Conservation (phyloP, 2,329 filamentous ascomycete genomes). For the Trichoderma hamatum region DNA sequence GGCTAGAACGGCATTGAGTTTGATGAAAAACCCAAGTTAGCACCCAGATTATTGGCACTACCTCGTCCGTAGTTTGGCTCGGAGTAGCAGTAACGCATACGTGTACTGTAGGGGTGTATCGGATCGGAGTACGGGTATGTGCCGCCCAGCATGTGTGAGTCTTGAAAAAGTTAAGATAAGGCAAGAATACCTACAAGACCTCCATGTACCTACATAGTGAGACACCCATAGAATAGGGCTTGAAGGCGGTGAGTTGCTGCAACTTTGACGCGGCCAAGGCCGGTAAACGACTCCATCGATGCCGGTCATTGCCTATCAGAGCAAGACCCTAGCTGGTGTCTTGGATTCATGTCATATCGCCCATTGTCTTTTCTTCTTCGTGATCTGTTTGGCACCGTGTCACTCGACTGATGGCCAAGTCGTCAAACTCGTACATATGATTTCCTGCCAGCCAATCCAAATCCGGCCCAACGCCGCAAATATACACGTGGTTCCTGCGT, state of each 20-base stretch:
- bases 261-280: background rate
- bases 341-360: background rate
- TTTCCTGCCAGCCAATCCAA: background rate
- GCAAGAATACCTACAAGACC: background rate
- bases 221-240: background rate
- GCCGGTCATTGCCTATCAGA: background rate
- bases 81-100: background rate
- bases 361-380: background rate
- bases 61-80: background rate
- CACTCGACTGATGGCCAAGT: background rate
- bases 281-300: background rate
- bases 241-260: background rate
- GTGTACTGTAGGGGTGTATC: background rate
- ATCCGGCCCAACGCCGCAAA: constrained; percentile 2
- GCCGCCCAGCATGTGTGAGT: background rate
- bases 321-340: background rate
- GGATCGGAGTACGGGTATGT: background rate
- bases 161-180: background rate
- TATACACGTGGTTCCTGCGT: constrained; percentile 23
- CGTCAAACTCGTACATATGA: background rate
- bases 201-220: too few species aligned
- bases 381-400: background rate
- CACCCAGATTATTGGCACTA: background rate
- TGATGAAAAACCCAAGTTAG: background rate
- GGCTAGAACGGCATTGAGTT: background rate